Conservation (phyloP, 2,329 filamentous ascomycete species). For the Aspergillus pseudonomiae region DNA sequence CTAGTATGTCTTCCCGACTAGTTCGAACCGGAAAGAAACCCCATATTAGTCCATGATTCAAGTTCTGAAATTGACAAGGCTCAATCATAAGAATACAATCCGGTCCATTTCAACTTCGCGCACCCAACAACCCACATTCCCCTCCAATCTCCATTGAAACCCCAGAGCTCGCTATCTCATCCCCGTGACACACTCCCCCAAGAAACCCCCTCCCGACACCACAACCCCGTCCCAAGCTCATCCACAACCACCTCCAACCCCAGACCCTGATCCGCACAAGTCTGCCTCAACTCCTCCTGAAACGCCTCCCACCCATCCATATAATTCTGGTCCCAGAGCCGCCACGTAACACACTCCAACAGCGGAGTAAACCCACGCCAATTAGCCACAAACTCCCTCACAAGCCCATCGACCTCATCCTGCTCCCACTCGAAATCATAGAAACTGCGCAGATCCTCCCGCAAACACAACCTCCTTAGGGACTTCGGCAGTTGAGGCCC, state of each 20-base stretch:
- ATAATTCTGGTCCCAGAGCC: background rate
- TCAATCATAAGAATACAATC: too few species aligned
- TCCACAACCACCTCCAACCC: slow-evolving; percentile 3
- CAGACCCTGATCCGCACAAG: background rate
- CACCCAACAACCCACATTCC: too few species aligned
- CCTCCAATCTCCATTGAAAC: too few species aligned
- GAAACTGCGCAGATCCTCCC: background rate
- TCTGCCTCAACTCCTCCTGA: background rate
- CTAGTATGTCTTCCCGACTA: too few species aligned
- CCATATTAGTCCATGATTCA: too few species aligned
- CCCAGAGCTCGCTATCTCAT: too few species aligned
- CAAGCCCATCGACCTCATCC: background rate
- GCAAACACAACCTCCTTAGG: background rate
- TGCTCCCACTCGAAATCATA: slow-evolving; percentile 5
- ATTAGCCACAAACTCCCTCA: background rate
- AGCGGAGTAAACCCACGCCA: background rate
- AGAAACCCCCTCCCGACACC: background rate
- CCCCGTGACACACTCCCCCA: too few species aligned
- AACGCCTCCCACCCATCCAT: background rate
- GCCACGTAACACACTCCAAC: background rate
- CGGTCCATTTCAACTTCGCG: too few species aligned
- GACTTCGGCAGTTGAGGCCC: background rate
- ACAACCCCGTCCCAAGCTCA: slow-evolving; percentile 9
- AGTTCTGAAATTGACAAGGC: too few species aligned
- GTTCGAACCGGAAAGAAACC: too few species aligned